These are phyloP conservation scores for Pichia sp. DNA, from an alignment of 1,139 yeast species.

Conservation along the genomic window DNA sequence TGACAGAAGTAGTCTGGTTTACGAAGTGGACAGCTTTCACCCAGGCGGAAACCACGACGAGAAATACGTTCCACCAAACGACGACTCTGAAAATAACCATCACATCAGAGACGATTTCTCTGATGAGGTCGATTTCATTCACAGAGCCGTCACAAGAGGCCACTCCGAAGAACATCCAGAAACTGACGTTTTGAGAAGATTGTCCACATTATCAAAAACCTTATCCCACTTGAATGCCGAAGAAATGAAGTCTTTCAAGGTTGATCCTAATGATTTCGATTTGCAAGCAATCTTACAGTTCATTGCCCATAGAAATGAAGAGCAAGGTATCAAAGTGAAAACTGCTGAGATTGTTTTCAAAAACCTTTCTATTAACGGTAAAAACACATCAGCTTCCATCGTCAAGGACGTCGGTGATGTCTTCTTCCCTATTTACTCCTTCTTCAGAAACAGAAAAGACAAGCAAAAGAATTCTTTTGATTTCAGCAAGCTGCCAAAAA, in stretches of 20 bases:
- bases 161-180: constrained; percentile 6
- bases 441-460: constrained; percentile 20
- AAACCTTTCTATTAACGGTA: constrained; percentile 45
- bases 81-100: not conserved
- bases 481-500: constrained; percentile 25
- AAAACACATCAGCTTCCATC: constrained; percentile 45
- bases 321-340: constrained; percentile 45
- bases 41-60: not conserved
- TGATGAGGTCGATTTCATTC: constrained; percentile 6
- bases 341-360: constrained; percentile 46
- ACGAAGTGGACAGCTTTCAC: constrained; percentile 4
- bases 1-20: not conserved
- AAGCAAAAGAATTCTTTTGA: constrained; percentile 18
- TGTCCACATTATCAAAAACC: constrained; percentile 27
- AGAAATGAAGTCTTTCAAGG: constrained; percentile 26
- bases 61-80: not conserved
- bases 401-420: constrained; percentile 48
- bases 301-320: constrained; percentile 33
- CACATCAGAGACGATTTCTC: not conserved
- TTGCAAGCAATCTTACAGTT: constrained; percentile 33
- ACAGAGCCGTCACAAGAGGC: constrained; percentile 5
- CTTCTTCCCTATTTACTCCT: constrained; percentile 37
- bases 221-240: constrained; percentile 27
- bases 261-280: constrained; percentile 33
- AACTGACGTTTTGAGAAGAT: constrained; percentile 27